phyloP scores from a whole-genome alignment of 2,329 filamentous ascomycete species.

The Xylariaceae sp. region DNA sequence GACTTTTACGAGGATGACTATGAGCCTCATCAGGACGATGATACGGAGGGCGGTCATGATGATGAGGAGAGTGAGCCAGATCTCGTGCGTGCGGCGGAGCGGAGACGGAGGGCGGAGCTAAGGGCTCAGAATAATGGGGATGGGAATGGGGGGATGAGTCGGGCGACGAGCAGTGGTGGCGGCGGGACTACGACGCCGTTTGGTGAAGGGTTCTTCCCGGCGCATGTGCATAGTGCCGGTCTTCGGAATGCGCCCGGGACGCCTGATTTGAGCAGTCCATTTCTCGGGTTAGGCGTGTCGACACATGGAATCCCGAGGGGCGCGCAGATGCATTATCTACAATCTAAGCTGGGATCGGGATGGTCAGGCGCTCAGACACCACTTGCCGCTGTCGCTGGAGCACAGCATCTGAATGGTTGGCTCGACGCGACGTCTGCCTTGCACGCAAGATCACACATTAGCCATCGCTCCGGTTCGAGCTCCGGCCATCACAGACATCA shows the following conservation, averaged over 20 bases:
- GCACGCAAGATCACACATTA: not conserved
- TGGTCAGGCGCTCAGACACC: slow-evolving; percentile 74
- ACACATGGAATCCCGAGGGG: slow-evolving; percentile 63
- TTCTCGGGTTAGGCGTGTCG: slow-evolving; percentile 47
- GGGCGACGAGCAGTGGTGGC: slow-evolving; percentile 12
- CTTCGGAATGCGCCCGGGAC: slow-evolving; percentile 31
- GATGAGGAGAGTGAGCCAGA: slow-evolving; percentile 31
- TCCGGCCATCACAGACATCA: slow-evolving; percentile 39
- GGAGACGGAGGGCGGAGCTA: slow-evolving; percentile 33
- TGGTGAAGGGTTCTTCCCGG: slow-evolving; percentile 30
- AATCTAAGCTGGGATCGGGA: slow-evolving; percentile 65
- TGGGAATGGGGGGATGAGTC: slow-evolving; percentile 7
- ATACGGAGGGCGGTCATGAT: slow-evolving; percentile 40
- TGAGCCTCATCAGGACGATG: slow-evolving; percentile 56
- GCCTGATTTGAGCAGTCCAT: slow-evolving; percentile 50
- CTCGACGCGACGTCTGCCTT: slow-evolving; percentile 26
- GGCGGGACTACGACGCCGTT: slow-evolving; percentile 22
- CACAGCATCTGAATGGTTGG: slow-evolving; percentile 54
- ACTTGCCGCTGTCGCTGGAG: slow-evolving; percentile 71
- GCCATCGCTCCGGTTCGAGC: slow-evolving; percentile 23
- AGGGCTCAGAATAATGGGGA: slow-evolving; percentile 25
- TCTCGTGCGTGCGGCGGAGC: slow-evolving; percentile 33
- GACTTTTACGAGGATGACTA: slow-evolving; percentile 91
- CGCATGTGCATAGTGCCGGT: slow-evolving; percentile 38
- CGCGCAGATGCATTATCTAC: slow-evolving; percentile 77